Percentiles rank a stretch among this genome's conserved stretches.
Conservation (phyloP, 23 red algal species). For the Gracilaria domingensis region DNA sequence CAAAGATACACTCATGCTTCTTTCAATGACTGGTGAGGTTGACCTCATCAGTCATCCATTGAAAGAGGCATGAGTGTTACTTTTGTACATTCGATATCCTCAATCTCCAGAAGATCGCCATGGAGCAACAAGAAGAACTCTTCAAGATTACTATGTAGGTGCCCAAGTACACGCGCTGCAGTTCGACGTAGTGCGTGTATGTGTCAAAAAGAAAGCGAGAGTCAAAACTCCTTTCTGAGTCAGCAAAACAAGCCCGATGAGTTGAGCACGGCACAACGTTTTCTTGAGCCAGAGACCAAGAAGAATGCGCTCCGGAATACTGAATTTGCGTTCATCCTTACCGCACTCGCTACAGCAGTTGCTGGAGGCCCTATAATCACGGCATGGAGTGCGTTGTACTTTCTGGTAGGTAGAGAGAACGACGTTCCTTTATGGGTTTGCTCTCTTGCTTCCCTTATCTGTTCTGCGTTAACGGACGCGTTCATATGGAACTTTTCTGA, state of each 20-base stretch:
- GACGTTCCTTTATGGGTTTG: conserved; percentile 41
- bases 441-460: conserved; percentile 12
- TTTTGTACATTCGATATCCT: no score
- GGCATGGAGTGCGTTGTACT: conserved; percentile 42
- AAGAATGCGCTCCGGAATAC: not conserved
- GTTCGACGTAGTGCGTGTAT: not conserved
- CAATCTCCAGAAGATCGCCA: no score
- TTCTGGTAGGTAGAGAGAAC: conserved; percentile 22
- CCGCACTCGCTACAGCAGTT: conserved; percentile 19
- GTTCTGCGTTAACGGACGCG: conserved; percentile 38
- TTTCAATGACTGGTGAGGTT: no score
- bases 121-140: not conserved
- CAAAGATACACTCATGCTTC: no score
- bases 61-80: no score
- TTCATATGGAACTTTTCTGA: conserved; percentile 39
- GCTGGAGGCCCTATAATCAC: conserved; percentile 49
- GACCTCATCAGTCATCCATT: no score
- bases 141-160: not conserved
- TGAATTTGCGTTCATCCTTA: conserved; percentile 24
- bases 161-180: not conserved
- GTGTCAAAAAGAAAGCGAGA: not conserved
- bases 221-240: not conserved
- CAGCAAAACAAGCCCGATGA: not conserved
- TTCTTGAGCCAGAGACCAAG: not conserved
- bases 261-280: not conserved